Percentiles rank a stretch among this genome's conserved stretches.
These are phyloP conservation scores for Zanthoxylum bungeanum DNA, from an alignment of 345 rosid genomes.

Conservation along the genomic window DNA sequence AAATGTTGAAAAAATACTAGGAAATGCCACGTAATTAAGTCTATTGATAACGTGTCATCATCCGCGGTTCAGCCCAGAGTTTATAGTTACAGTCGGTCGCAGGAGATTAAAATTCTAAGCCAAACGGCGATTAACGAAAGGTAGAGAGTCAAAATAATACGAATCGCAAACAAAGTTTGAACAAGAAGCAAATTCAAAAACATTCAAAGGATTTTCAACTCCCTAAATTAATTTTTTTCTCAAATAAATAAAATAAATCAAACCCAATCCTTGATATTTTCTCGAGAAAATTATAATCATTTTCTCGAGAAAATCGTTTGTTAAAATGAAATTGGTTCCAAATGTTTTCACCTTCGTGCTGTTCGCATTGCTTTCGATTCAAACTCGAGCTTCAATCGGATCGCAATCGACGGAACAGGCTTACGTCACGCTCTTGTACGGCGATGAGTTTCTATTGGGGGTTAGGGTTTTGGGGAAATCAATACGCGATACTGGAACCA, in stretches of 20 bases:
- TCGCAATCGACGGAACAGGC: constrained; percentile 50
- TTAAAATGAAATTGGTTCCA: constrained; percentile 24
- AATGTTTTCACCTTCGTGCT: constrained; percentile 23
- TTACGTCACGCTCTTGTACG: constrained; percentile 81
- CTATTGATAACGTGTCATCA: background rate
- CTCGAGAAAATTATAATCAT: constrained; percentile 26
- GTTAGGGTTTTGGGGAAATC: constrained; percentile 95
- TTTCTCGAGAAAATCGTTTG: constrained; percentile 34
- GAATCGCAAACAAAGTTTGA: background rate
- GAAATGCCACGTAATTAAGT: too few species aligned
- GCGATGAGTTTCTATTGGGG: constrained; percentile 91
- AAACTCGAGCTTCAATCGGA: constrained; percentile 32
- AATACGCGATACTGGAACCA: constrained; percentile 75
- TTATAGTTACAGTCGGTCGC: background rate
- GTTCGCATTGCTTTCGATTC: constrained; percentile 29
- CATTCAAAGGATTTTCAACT: background rate
- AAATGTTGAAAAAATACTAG: too few species aligned
- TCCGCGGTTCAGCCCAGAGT: background rate
- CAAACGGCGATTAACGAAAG: background rate
- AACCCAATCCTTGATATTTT: background rate
- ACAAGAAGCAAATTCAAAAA: background rate
- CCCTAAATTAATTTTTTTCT: background rate
- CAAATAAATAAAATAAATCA: background rate
- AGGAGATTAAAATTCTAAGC: background rate
- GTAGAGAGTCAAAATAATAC: background rate